These are phyloP conservation scores for Trametes coccinea DNA, from an alignment of 768 basidiomycete genomes.

Conservation along the genomic window DNA sequence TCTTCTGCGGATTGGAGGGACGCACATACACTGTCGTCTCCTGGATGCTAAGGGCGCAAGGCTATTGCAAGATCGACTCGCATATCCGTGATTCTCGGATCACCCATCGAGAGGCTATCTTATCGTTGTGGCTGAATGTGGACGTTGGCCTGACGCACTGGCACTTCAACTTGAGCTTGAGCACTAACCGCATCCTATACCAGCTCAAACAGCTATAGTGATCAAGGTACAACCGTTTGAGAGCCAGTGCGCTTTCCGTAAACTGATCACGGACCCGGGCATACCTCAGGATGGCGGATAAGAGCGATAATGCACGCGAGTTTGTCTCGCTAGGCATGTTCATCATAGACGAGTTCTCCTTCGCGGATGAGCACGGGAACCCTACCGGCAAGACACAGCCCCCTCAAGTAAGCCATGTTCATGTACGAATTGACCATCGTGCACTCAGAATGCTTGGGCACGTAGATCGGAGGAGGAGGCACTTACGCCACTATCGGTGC, in stretches of 20 bases:
- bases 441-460: not conserved
- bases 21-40: too few species aligned
- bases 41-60: too few species aligned
- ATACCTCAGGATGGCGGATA: conserved; percentile 19
- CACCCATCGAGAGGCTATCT: not conserved
- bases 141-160: too few species aligned
- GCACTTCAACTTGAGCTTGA: too few species aligned
- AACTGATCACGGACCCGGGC: too few species aligned
- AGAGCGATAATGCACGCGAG: conserved; percentile 12
- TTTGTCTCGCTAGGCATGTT: conserved; percentile 86
- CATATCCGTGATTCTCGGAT: not conserved
- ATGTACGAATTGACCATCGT: not conserved
- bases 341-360: conserved; percentile 83
- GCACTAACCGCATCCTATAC: not conserved
- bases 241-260: too few species aligned
- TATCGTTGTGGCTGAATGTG: not conserved
- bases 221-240: too few species aligned
- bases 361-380: conserved; percentile 54
- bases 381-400: conserved; percentile 47
- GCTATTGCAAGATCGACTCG: too few species aligned
- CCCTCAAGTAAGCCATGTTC: conserved; percentile 44
- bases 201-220: not conserved
- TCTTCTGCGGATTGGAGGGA: too few species aligned
- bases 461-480: conserved; percentile 88
- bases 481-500: conserved; percentile 81